Conservation (phyloP, 2,329 filamentous ascomycete species). For the Alternaria gaisen region DNA sequence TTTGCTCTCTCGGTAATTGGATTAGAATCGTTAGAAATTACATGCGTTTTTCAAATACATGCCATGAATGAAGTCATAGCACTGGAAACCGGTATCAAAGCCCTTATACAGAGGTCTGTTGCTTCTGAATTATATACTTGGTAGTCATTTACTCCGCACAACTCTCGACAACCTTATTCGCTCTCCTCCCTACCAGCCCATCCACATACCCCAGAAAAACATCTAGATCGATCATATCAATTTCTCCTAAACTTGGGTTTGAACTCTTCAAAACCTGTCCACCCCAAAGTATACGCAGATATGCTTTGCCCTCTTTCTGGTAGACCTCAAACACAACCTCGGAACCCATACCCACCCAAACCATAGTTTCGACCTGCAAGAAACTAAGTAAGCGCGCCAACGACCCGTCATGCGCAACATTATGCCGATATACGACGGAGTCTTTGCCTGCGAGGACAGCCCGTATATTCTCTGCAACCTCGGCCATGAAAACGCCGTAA, state of each 20-base stretch:
- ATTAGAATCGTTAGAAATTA: background rate
- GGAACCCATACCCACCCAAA: conserved; percentile 84
- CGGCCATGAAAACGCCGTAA: conserved; percentile 78
- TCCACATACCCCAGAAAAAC: conserved; percentile 75
- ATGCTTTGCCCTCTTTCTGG: conserved; percentile 47
- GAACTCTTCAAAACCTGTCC: conserved; percentile 73
- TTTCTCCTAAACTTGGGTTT: conserved; percentile 70
- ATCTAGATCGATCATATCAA: conserved; percentile 76
- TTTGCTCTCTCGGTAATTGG: background rate
- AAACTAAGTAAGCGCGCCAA: conserved; percentile 73
- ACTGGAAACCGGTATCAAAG: background rate
- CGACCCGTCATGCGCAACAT: conserved; percentile 82
- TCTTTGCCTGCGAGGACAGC: conserved; percentile 38
- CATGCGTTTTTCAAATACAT: no score
- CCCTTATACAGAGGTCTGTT: background rate
- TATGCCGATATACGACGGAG: conserved; percentile 70
- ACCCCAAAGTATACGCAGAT: conserved; percentile 74
- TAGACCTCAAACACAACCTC: conserved; percentile 81
- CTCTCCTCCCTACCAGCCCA: conserved; percentile 68
- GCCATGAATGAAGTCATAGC: background rate
- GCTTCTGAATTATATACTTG: background rate
- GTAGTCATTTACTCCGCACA: conserved; percentile 35
- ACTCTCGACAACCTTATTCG: conserved; percentile 52
- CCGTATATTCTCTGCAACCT: conserved; percentile 73
- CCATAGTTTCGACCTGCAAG: conserved; percentile 77